These are phyloP conservation scores for Nakaseomyces delphensis DNA, from an alignment of 1,139 yeast species.

Conservation along the genomic window DNA sequence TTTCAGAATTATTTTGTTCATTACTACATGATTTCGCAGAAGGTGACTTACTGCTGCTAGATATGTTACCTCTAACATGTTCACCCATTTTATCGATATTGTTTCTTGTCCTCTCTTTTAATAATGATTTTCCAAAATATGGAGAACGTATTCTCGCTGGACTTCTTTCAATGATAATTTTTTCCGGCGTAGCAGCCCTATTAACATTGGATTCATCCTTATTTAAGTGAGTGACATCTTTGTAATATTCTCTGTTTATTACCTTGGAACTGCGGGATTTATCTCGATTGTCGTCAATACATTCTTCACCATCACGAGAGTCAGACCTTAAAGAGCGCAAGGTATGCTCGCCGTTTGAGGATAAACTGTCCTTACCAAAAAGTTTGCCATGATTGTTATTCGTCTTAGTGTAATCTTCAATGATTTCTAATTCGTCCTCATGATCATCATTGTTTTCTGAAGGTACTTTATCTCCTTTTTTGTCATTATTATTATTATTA, in stretches of 20 bases:
- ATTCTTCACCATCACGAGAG: background rate
- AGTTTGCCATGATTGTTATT: background rate
- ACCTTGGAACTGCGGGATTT: background rate
- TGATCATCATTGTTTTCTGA: constrained; percentile 17
- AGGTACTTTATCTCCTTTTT: background rate
- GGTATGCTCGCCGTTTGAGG: too few species aligned
- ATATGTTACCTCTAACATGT: background rate
- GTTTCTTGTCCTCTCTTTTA: constrained; percentile 9
- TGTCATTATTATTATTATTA: background rate
- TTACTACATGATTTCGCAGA: too few species aligned
- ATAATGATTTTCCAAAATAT: constrained; percentile 13
- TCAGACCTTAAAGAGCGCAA: background rate
- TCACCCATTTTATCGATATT: background rate
- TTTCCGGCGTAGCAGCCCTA: background rate
- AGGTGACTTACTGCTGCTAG: background rate
- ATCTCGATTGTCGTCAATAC: background rate
- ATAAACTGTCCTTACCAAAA: background rate
- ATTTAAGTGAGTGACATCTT: background rate
- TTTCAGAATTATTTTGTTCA: background rate
- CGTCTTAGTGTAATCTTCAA: constrained; percentile 15
- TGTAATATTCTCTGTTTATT: background rate
- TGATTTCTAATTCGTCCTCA: constrained; percentile 27
- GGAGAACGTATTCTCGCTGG: constrained; percentile 8
- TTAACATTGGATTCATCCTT: too few species aligned
- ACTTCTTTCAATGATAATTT: background rate